phyloP scores from a whole-genome alignment of 2,329 filamentous ascomycete genomes.

The Sporothrix inflata region DNA sequence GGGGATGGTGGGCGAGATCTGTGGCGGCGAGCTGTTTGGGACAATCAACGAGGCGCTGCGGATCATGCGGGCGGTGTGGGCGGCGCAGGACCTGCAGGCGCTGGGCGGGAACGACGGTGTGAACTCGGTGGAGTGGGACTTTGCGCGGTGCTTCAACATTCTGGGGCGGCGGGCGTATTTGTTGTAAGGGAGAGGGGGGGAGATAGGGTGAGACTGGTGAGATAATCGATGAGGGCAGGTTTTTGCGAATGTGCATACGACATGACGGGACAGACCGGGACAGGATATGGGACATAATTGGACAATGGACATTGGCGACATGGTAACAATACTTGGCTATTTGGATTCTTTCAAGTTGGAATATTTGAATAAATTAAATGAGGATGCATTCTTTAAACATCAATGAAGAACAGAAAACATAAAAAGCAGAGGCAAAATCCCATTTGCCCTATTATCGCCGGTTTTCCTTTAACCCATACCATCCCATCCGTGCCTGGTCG shows the following conservation, averaged over 20 bases:
- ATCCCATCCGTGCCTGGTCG: not conserved
- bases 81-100: conserved; percentile 38
- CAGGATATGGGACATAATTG: too few relatives aligned
- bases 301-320: too few relatives aligned
- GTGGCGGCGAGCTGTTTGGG: conserved; percentile 50
- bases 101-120: conserved; percentile 40
- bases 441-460: conserved; percentile 2
- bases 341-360: too few relatives aligned
- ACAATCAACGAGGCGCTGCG: conserved; percentile 49
- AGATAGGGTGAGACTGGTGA: too few relatives aligned
- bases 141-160: conserved; percentile 46
- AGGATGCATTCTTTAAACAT: not conserved
- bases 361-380: not conserved
- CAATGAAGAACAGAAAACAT: not conserved
- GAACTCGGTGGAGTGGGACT: conserved; percentile 46
- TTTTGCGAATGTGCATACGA: not conserved
- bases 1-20: conserved; percentile 46
- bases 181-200: conserved; percentile 30
- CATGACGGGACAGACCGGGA: too few relatives aligned
- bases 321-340: not conserved
- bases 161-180: conserved; percentile 36
- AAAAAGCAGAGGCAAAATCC: not conserved
- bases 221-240: not conserved
- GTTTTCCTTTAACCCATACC: not conserved
- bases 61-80: conserved; percentile 54